Base-by-base conservation (phyloP, 495 filamentous ascomycete genomes). In the Daldinia childiae region DNA sequence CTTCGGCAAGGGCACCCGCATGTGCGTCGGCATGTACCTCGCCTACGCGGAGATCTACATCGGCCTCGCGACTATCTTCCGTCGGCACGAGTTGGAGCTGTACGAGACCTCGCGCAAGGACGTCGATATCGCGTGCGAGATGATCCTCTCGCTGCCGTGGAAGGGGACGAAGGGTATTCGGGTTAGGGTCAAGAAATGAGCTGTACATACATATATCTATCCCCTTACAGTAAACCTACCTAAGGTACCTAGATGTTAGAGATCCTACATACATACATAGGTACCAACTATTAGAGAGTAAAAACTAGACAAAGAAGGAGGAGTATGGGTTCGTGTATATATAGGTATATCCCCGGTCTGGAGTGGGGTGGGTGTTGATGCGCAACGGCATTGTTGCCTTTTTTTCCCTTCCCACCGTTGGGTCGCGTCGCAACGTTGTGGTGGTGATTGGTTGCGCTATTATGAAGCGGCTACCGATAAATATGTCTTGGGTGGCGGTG, bases 11-110 rank as follows among this genome's bases (percentile, higher is more conserved):
- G 87, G 87, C 0, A 74, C 62, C 6, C 71, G 84, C n/a, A 69
- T 66, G 6, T 89, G 87, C 72, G n/a, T 82, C 3, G 86, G 85
- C 6, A 79, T 80, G 62, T 80, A 82, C 57, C 68, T 89, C 15
- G 86, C 82, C 0, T 78, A 80, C 54, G 78, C 77, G 11, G 85
- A 88, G 64, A 73, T 87, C 48, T 80, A 82, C 57, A 74, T 83
- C 27, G 75, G 70, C 3, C n/a, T 87, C 1, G 79, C 81, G 39
- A 80, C 69, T 11, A 52, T 88, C 4, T 85, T 84, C 66, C 77
- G 79, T 3, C 72, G 78, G 1, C 84, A 83, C 56, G 77, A 79
- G 12, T 58, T 82, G 3, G 58, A 77, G 41, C 63, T 83, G 39
- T 77, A 67, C 36, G 66, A 83, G 62, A 79, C 76, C 29, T 72